Percentiles rank a stretch among this genome's conserved stretches.
Conservation (phyloP, 2,329 filamentous ascomycete genomes). For the Fusarium tjaetaba region DNA sequence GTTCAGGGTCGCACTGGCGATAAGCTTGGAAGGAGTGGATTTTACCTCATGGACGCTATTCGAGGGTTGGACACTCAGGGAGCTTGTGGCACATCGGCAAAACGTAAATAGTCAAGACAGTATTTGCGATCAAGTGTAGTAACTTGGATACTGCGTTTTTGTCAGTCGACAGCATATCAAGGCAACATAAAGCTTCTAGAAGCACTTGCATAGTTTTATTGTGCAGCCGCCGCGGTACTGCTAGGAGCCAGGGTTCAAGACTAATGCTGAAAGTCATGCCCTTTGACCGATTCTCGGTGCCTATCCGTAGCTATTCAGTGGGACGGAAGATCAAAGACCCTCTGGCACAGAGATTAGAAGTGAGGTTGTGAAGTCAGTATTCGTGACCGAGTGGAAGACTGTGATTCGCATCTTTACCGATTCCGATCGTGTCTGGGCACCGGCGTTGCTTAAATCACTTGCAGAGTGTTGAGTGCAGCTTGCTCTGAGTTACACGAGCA, state of each 20-base stretch:
- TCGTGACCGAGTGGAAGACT: accelerated
- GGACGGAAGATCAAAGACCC: accelerated
- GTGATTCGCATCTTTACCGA: accelerated
- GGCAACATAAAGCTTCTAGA: background rate
- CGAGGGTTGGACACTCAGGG: too few relatives aligned
- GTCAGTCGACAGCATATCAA: background rate
- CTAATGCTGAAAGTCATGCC: too few relatives aligned
- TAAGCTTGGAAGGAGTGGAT: background rate
- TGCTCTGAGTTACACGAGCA: too few relatives aligned
- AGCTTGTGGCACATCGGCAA: too few relatives aligned
- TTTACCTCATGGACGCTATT: background rate
- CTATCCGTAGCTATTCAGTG: background rate
- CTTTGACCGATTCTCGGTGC: background rate
- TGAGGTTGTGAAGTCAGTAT: background rate
- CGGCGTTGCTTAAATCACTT: accelerated
- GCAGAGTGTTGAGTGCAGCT: too few relatives aligned
- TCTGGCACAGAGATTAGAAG: accelerated
- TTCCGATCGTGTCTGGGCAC: background rate
- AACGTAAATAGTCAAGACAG: too few relatives aligned
- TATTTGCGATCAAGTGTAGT: background rate
- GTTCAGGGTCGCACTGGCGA: accelerated
- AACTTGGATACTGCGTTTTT: background rate
- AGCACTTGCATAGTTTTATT: too few relatives aligned
- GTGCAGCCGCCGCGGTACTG: background rate
- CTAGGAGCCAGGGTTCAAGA: accelerated